Percentiles rank a stretch among this genome's conserved stretches.
Evolutionary conservation across 1,284 basidiomycete genomes (phyloP).

Genomic region (Uromyces viciae-fabae): DNA sequence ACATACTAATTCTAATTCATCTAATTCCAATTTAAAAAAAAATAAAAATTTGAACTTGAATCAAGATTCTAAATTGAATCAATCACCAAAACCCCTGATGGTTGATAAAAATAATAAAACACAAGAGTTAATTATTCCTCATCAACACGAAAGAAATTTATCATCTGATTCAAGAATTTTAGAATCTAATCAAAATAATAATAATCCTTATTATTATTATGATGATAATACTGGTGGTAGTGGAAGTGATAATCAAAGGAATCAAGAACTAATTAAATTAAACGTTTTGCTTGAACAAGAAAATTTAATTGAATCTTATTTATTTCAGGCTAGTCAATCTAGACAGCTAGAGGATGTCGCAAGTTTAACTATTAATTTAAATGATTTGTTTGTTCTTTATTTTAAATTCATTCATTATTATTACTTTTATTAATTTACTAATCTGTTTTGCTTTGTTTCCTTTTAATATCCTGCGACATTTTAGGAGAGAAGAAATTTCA

Average conservation of each 20-base stretch:
- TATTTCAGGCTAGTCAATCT: constrained; percentile 74
- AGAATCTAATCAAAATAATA: too few relatives aligned
- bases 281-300: constrained; percentile 88
- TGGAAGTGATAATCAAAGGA: too few relatives aligned
- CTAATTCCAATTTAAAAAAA: too few relatives aligned
- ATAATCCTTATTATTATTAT: too few relatives aligned
- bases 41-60: too few relatives aligned
- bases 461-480: background rate
- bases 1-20: background rate
- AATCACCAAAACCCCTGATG: too few relatives aligned
- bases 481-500: constrained; percentile 20
- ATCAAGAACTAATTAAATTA: constrained; percentile 53
- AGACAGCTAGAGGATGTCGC: constrained; percentile 85
- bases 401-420: background rate
- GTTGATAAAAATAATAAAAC: too few relatives aligned
- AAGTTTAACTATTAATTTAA: constrained; percentile 68
- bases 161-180: too few relatives aligned
- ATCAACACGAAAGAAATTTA: too few relatives aligned
- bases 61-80: too few relatives aligned
- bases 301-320: constrained; percentile 73
- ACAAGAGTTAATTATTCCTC: too few relatives aligned
- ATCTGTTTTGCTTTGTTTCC: background rate
- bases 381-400: constrained; percentile 58
- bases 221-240: too few relatives aligned
- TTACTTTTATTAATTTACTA: background rate